These are phyloP conservation scores for Chiua sp. DNA, from an alignment of 1,284 basidiomycete species.

Conservation along the genomic window DNA sequence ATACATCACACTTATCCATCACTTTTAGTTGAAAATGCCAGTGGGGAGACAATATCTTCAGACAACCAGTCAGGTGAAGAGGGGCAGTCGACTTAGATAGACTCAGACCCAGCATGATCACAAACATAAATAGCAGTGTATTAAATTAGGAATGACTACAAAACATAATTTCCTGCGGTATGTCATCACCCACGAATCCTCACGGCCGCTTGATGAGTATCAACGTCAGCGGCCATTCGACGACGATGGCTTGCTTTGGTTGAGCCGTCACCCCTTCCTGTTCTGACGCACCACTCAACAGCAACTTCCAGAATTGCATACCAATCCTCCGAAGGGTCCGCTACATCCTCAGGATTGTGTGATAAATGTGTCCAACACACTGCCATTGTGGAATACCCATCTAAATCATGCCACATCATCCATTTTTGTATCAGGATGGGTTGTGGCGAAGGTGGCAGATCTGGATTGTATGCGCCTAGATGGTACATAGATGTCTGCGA, in stretches of 20 bases:
- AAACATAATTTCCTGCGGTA: too few species aligned
- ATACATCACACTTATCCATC: too few species aligned
- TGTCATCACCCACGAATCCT: background rate
- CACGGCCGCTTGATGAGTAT: slow-evolving; percentile 55
- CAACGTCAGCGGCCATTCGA: slow-evolving; percentile 81
- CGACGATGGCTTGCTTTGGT: slow-evolving; percentile 54
- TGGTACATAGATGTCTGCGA: background rate
- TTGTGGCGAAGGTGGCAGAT: slow-evolving; percentile 47
- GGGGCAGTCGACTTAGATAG: too few species aligned
- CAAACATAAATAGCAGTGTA: too few species aligned
- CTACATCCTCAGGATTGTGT: slow-evolving; percentile 62
- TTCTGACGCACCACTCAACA: slow-evolving; percentile 48
- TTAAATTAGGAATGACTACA: too few species aligned
- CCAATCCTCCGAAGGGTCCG: slow-evolving; percentile 49
- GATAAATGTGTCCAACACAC: slow-evolving; percentile 74
- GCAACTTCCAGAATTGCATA: slow-evolving; percentile 59
- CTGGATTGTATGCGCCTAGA: slow-evolving; percentile 46
- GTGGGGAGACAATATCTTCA: too few species aligned
- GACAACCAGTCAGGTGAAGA: too few species aligned
- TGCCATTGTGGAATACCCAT: slow-evolving; percentile 77
- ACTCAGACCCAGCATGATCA: too few species aligned
- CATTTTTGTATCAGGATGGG: slow-evolving; percentile 66
- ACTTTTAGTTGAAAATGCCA: too few species aligned
- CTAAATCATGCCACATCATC: slow-evolving; percentile 68
- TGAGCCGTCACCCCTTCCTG: slow-evolving; percentile 39